A percentile compares a stretch with the other conserved stretches of the same genome.
Conservation (phyloP, 257 asterid genomes). For the Solanum acaule region DNA sequence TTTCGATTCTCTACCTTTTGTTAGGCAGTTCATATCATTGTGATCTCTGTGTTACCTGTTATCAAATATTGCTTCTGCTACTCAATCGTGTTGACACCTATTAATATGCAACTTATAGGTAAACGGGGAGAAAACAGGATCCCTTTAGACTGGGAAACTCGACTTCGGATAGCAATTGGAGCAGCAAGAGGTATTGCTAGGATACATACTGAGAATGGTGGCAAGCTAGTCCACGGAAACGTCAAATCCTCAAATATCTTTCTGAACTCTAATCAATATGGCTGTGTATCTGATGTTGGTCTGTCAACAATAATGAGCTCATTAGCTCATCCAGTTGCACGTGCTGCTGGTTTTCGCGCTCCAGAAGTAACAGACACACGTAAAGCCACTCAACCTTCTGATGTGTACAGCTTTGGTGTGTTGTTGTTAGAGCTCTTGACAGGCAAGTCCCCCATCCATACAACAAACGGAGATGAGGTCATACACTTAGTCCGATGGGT, state of each 20-base stretch:
- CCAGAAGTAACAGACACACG: slow-evolving; percentile 73
- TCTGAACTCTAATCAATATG: slow-evolving; percentile 47
- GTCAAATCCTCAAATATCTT: slow-evolving; percentile 68
- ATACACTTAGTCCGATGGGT: slow-evolving; percentile 75
- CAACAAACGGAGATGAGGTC: slow-evolving; percentile 52
- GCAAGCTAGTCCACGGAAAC: slow-evolving; percentile 69
- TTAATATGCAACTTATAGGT: slow-evolving; percentile 24
- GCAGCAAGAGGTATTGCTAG: slow-evolving; percentile 73
- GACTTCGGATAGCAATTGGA: slow-evolving; percentile 59
- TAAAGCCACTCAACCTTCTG: slow-evolving; percentile 61
- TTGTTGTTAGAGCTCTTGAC: slow-evolving; percentile 66
- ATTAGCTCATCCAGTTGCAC: slow-evolving; percentile 55
- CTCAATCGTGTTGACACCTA: neutral
- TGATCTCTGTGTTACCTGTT: slow-evolving; percentile 1
- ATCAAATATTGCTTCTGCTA: neutral
- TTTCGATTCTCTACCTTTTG: neutral
- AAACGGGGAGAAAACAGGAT: slow-evolving; percentile 39
- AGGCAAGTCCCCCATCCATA: slow-evolving; percentile 59
- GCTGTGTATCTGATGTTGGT: slow-evolving; percentile 72
- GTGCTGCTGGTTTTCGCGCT: slow-evolving; percentile 73
- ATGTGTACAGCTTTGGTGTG: slow-evolving; percentile 72
- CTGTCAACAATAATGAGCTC: slow-evolving; percentile 54
- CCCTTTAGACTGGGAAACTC: slow-evolving; percentile 61
- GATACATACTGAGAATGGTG: slow-evolving; percentile 51
- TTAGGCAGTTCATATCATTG: neutral